Conservation (phyloP, 129 eudicot species). For the Sambucus nigra region DNA sequence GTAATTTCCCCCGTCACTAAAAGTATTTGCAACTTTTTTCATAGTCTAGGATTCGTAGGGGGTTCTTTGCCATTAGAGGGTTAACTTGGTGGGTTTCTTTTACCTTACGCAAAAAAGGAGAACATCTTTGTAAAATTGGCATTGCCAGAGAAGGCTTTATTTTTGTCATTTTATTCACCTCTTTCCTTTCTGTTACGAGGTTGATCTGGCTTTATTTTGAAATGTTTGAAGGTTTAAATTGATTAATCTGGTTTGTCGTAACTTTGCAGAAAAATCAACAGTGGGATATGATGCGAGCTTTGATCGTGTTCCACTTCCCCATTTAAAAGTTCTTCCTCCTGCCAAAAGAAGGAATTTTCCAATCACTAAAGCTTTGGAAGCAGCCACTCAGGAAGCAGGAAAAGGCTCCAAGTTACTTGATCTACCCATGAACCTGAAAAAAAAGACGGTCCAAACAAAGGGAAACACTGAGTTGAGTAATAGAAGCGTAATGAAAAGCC, state of each 20-base stretch:
- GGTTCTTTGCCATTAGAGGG: no score
- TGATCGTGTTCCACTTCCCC: constrained; percentile 26
- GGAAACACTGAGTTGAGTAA: constrained; percentile 14
- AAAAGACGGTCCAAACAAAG: no score
- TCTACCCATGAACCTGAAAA: constrained; percentile 40
- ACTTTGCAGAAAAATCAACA: constrained; percentile 39
- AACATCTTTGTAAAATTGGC: no score
- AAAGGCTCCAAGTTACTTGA: constrained; percentile 27
- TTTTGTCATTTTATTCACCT: not conserved
- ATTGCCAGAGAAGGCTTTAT: no score
- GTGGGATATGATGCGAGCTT: constrained; percentile 24
- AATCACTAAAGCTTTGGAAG: constrained; percentile 29
- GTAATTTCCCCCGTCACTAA: no score
- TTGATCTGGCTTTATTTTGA: not conserved
- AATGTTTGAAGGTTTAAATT: not conserved
- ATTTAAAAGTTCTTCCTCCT: constrained; percentile 41
- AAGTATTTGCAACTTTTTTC: no score
- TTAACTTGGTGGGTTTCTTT: no score
- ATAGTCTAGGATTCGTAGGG: no score
- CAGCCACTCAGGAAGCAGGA: constrained; percentile 23
- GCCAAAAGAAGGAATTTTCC: constrained; percentile 28
- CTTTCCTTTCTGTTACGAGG: not conserved
- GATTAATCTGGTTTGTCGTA: constrained; percentile 2
- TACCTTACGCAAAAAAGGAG: no score
- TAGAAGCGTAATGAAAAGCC: constrained; percentile 43